Conservation (phyloP, 352 stramenopile genomes). For the Pythium rhizo-oryzae region DNA sequence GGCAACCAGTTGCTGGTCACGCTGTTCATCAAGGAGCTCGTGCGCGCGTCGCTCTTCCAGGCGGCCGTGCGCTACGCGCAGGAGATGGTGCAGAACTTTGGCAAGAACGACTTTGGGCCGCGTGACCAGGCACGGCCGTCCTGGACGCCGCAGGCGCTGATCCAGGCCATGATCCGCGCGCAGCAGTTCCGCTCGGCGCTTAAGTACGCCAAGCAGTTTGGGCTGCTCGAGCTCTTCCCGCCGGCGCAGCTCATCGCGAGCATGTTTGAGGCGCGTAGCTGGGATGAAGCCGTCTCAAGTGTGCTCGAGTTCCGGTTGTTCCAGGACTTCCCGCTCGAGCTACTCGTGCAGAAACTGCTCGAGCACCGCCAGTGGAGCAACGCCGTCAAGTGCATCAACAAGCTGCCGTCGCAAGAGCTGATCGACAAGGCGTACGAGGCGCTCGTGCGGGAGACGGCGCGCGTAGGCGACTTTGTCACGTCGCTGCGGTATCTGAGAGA, state of each 20-base stretch:
- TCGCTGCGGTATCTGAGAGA: conserved; percentile 71
- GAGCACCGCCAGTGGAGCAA: conserved; percentile 68
- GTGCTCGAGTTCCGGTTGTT: conserved; percentile 80
- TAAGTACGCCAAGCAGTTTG: conserved; percentile 84
- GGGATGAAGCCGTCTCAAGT: conserved; percentile 72
- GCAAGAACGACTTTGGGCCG: conserved; percentile 40
- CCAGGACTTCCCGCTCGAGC: conserved; percentile 67
- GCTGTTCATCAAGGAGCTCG: conserved; percentile 81
- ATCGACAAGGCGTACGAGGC: conserved; percentile 49
- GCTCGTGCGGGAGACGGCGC: conserved; percentile 58
- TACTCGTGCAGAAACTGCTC: conserved; percentile 67
- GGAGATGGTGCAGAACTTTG: conserved; percentile 80
- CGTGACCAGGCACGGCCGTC: conserved; percentile 37
- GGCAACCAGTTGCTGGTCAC: conserved; percentile 78
- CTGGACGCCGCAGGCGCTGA: conserved; percentile 79
- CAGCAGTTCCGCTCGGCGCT: conserved; percentile 72
- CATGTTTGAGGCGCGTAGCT: conserved; percentile 71
- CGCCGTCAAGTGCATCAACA: conserved; percentile 83
- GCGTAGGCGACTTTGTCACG: conserved; percentile 72
- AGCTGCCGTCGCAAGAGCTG: conserved; percentile 49
- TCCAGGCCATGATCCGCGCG: conserved; percentile 85
- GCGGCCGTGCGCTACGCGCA: conserved; percentile 73
- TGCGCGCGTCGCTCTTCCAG: conserved; percentile 66
- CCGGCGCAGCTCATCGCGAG: conserved; percentile 57
- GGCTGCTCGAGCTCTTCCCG: conserved; percentile 72